Conservation (phyloP, 345 rosid species). For the Lepidium africanum region DNA sequence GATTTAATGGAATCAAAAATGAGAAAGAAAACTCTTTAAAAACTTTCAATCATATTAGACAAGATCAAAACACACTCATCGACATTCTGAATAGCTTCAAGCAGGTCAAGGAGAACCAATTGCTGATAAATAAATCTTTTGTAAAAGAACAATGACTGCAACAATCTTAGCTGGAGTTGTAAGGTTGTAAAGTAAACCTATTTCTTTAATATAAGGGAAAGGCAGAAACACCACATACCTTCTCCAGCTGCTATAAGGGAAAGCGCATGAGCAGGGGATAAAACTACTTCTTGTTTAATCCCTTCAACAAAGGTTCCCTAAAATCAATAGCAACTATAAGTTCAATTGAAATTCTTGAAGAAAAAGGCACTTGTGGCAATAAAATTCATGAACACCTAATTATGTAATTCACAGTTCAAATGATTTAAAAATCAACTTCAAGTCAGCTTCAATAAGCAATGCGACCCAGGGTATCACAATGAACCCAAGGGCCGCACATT, state of each 20-base stretch:
- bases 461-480: not conserved
- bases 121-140: not conserved
- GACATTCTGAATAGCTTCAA: not conserved
- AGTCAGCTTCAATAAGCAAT: not conserved
- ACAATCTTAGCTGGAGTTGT: not conserved
- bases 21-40: not conserved
- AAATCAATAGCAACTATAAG: slow-evolving; percentile 5
- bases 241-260: slow-evolving; percentile 99
- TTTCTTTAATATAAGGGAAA: slow-evolving; percentile 18
- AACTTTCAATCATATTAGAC: not conserved
- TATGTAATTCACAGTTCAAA: not conserved
- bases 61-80: not conserved
- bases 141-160: not conserved
- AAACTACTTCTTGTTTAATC: slow-evolving; percentile 94
- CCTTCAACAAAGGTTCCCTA: slow-evolving; percentile 99
- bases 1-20: not conserved
- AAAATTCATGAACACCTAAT: not conserved
- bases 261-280: slow-evolving; percentile 98
- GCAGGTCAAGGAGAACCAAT: not conserved
- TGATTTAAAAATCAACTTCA: slow-evolving; percentile 4
- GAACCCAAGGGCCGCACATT: not conserved
- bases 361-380: slow-evolving; percentile 1
- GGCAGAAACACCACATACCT: slow-evolving; percentile 43
- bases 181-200: not conserved
- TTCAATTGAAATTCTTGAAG: not conserved